Evolutionary conservation across 768 basidiomycete species (phyloP), one percentile per base, ranked within the genome.

Genomic region (Auricularia heimuer): DNA sequence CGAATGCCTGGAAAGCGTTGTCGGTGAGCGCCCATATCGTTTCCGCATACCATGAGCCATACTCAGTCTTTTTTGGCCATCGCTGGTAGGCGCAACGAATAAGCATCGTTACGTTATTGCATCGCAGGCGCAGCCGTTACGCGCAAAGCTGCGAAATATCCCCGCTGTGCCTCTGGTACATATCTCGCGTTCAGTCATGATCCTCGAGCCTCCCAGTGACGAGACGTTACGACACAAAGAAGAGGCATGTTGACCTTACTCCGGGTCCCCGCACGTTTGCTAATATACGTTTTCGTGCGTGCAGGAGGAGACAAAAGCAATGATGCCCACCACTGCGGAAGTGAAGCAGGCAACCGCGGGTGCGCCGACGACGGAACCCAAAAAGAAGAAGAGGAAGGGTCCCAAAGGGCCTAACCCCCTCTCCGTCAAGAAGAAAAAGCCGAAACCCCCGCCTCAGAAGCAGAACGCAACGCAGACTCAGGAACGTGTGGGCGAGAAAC

Each of bases 61-160:
- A 45, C 33, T 47, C 42, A 47, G 33, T 51, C 37, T 33, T 8
- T 47, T 4, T 29, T 33, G n/a, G 3, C 33, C 36, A n/a, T 54
- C 47, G 45, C 42, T n/a, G 14, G 8, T 66, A 93, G 90, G 92
- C 21, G 83, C 84, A 24, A 80, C 84, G 34, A 99, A 99, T 72
- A 92, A 92, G 73, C 93, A 97, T 75, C 87, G 94, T 54, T 98
- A 98, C 76, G 85, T 93, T 36, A 77, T 98, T 63, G 92, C 92
- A 33, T 86, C 92, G 0, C 93, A 96, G 73, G 91, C 88, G 0
- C 82, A 85, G 42, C 75, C 83, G 4, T 84, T 98, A 2, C 86
- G 95, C 3, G 75, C 76, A 34, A 78, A 80, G 65, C 79, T 98
- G 58, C 85, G 94, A 16, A 74, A 72, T 3, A 81, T 97, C 45